A percentile compares a stretch with the other conserved stretches of the same genome.
Conservation (phyloP, 2,329 filamentous ascomycete species). For the Microcera coccophila region DNA sequence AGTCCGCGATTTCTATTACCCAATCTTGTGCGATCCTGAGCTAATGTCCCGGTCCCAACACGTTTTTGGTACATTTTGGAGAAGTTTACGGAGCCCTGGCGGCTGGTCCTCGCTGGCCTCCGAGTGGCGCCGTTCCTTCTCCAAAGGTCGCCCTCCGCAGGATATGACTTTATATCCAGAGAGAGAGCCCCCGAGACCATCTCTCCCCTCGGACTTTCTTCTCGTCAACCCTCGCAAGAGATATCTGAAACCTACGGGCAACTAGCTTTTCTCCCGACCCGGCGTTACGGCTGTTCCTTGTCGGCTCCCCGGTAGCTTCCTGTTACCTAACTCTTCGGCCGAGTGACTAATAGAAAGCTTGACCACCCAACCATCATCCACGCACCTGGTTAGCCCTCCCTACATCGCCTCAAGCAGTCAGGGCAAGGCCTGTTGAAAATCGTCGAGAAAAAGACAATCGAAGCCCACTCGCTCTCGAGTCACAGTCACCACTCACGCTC, state of each 20-base stretch:
- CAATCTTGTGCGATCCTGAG: slow-evolving; percentile 38
- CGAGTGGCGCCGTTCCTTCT: not conserved
- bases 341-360: slow-evolving; percentile 3
- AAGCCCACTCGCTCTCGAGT: too few relatives aligned
- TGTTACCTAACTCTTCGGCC: slow-evolving; percentile 1
- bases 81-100: too few relatives aligned
- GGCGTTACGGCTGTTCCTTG: not conserved
- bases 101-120: not conserved
- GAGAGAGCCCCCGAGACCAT: slow-evolving; percentile 3
- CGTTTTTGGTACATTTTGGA: too few relatives aligned
- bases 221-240: not conserved
- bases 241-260: not conserved
- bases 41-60: slow-evolving; percentile 29
- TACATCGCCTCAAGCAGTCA: too few relatives aligned
- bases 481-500: too few relatives aligned
- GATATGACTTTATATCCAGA: slow-evolving; percentile 9
- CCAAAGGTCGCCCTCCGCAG: slow-evolving; percentile 3
- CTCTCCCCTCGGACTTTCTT: slow-evolving; percentile 1
- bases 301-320: not conserved
- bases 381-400: not conserved
- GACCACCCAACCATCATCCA: not conserved
- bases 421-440: too few relatives aligned
- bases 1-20: slow-evolving; percentile 48
- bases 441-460: too few relatives aligned
- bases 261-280: too few relatives aligned